Evolutionary conservation across 345 rosid genomes (phyloP).

Genomic region (Melaleuca quinquenervia): DNA sequence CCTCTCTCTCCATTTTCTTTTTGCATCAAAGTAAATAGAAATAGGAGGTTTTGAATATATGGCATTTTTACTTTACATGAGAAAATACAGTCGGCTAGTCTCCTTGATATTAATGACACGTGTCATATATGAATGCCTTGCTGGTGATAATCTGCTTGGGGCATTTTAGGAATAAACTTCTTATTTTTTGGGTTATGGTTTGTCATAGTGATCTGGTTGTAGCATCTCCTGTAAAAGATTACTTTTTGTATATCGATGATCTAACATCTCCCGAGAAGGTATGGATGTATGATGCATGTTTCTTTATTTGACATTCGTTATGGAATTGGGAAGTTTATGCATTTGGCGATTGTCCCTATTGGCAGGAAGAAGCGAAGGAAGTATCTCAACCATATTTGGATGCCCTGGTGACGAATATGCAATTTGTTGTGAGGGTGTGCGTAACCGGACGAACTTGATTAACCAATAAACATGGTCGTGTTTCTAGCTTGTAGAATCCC

Average conservation of each 20-base stretch:
- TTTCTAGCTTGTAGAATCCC: background rate
- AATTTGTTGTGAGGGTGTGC: conserved; percentile 58
- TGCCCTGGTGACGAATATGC: conserved; percentile 69
- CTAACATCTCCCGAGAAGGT: conserved; percentile 66
- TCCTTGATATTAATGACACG: background rate
- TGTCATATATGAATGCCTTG: background rate
- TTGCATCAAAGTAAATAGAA: background rate
- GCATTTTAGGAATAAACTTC: background rate
- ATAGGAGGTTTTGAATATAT: background rate
- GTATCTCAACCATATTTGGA: conserved; percentile 46
- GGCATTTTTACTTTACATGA: background rate
- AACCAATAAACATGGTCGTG: background rate
- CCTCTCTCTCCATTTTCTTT: background rate
- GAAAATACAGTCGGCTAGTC: background rate
- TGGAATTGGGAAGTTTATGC: background rate
- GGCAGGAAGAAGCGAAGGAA: conserved; percentile 49
- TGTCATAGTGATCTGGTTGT: conserved; percentile 82
- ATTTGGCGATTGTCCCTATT: background rate
- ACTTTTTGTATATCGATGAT: conserved; percentile 69
- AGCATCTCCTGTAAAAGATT: conserved; percentile 89
- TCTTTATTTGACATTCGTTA: background rate
- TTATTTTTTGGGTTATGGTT: conserved; percentile 15
- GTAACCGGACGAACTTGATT: background rate
- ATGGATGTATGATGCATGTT: background rate
- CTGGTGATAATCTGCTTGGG: background rate